Evolutionary conservation across 2,329 filamentous ascomycete species (phyloP).

Genomic region (Colletotrichum karsti): DNA sequence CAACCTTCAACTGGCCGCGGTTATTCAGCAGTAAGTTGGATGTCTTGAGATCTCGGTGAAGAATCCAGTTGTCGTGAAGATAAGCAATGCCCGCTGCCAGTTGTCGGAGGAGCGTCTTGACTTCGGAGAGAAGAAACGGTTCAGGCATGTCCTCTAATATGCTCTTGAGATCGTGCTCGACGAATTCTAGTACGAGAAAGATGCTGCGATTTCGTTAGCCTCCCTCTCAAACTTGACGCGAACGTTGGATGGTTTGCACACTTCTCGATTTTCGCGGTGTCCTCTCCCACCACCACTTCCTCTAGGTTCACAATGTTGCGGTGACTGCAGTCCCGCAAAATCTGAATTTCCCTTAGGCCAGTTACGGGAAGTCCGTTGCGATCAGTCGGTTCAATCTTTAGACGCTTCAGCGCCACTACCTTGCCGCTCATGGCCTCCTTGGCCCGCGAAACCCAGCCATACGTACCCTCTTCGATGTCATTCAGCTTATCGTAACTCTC

Average conservation of each 20-base stretch:
- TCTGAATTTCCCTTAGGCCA: constrained; percentile 92
- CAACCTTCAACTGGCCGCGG: constrained; percentile 92
- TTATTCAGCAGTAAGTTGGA: constrained; percentile 96
- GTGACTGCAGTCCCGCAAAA: constrained; percentile 82
- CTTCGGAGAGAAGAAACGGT: constrained; percentile 90
- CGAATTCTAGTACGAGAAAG: constrained; percentile 95
- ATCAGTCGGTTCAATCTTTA: constrained; percentile 87
- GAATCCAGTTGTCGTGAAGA: constrained; percentile 88
- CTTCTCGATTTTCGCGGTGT: constrained; percentile 62
- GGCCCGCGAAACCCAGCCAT: constrained; percentile 92
- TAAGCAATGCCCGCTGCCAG: constrained; percentile 83
- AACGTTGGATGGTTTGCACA: constrained; percentile 48
- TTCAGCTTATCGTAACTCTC: constrained; percentile 93
- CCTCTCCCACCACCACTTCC: constrained; percentile 84
- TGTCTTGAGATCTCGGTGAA: constrained; percentile 93
- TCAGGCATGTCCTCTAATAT: constrained; percentile 94
- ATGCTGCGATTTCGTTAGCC: constrained; percentile 63
- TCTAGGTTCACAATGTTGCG: constrained; percentile 82
- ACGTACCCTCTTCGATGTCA: constrained; percentile 96
- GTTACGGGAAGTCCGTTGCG: constrained; percentile 85
- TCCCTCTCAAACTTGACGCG: constrained; percentile 31
- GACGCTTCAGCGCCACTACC: constrained; percentile 90
- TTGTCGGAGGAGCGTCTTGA: constrained; percentile 89
- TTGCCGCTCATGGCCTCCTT: constrained; percentile 76
- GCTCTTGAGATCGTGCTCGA: constrained; percentile 95